phyloP scores from a whole-genome alignment of 306 rosid species.

The Corylus avellana region DNA sequence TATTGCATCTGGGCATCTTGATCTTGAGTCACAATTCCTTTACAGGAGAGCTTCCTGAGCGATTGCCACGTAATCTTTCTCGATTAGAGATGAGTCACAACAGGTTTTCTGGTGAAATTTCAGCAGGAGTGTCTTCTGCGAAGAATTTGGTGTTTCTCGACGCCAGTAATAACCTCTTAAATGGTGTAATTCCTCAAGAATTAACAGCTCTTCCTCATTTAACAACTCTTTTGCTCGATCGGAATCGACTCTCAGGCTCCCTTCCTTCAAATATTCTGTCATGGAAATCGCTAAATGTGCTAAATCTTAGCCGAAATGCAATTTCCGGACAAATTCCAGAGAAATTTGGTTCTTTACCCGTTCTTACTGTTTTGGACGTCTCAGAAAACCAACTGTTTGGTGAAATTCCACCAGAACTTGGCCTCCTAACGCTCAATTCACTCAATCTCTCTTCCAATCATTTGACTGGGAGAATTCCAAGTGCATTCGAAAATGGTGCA shows the following conservation, averaged over 20 bases:
- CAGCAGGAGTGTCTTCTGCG: constrained; percentile 51
- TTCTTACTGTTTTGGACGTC: constrained; percentile 51
- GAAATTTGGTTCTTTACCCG: constrained; percentile 38
- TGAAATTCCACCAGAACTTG: constrained; percentile 46
- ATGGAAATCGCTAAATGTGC: constrained; percentile 44
- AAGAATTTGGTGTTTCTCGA: constrained; percentile 40
- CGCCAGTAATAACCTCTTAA: constrained; percentile 58
- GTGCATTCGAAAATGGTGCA: constrained; percentile 38
- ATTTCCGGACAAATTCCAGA: constrained; percentile 60
- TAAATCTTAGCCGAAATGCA: constrained; percentile 51
- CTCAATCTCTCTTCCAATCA: constrained; percentile 58
- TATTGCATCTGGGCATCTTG: constrained; percentile 31
- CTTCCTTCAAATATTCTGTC: constrained; percentile 53
- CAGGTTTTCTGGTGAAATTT: constrained; percentile 62
- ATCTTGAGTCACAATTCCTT: constrained; percentile 44
- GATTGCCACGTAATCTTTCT: constrained; percentile 36
- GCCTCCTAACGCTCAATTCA: neutral
- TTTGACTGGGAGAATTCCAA: constrained; percentile 63
- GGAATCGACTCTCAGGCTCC: constrained; percentile 50
- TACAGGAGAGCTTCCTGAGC: constrained; percentile 59
- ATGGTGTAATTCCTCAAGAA: constrained; percentile 58
- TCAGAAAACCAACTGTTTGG: constrained; percentile 73
- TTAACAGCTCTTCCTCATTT: constrained; percentile 47
- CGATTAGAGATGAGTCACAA: constrained; percentile 54
- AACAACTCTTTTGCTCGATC: constrained; percentile 46